Evolutionary conservation across 257 asterid genomes (phyloP).

Genomic region (Ballota nigra): DNA sequence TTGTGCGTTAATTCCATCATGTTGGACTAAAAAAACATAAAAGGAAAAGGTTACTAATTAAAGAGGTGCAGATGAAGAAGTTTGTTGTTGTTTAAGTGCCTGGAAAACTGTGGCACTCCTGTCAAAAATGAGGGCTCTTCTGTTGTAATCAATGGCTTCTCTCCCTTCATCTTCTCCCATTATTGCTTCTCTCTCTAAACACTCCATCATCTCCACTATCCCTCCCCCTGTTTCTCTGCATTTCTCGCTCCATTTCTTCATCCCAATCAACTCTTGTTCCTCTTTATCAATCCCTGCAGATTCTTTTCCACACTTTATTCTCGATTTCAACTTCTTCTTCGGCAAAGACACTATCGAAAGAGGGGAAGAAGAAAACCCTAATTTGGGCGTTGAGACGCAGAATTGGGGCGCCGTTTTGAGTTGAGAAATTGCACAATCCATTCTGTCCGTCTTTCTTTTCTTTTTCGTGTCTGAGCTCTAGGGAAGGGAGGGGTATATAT

Average conservation of each 20-base stretch:
- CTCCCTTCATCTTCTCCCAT: no score
- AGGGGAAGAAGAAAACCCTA: background rate
- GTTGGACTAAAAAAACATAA: no score
- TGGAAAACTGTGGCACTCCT: no score
- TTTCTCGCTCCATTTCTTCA: conserved; percentile 32
- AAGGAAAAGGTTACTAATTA: no score
- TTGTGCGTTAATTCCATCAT: no score
- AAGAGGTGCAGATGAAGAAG: no score
- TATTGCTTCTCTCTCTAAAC: no score
- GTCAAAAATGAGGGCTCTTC: no score
- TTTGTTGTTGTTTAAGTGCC: no score
- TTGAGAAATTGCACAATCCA: background rate
- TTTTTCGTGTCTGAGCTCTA: no score
- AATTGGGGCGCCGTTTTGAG: background rate
- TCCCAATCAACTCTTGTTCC: conserved; percentile 32
- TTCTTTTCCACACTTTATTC: background rate
- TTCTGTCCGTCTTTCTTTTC: background rate
- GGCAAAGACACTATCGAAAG: background rate
- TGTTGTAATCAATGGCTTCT: no score
- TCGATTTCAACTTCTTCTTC: background rate
- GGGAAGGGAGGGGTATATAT: conserved; percentile 13
- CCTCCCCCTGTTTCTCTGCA: conserved; percentile 40
- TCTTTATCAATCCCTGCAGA: background rate
- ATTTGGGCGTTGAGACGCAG: background rate
- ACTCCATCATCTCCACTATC: conserved; percentile 63